phyloP scores from a whole-genome alignment of 2,329 filamentous ascomycete genomes.

The Aureobasidium pullulans region DNA sequence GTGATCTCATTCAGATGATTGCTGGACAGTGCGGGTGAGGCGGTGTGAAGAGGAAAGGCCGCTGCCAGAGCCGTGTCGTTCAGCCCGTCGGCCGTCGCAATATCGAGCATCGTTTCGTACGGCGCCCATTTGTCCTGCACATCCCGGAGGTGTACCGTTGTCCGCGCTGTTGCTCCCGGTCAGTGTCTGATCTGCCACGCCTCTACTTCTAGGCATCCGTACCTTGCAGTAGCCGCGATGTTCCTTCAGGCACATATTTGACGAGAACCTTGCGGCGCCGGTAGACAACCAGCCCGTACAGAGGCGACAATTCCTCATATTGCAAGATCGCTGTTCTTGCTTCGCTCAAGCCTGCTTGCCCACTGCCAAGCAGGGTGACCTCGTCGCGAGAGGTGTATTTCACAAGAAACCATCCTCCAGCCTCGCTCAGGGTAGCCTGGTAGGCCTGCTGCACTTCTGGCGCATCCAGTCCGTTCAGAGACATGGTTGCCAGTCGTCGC shows the following conservation, averaged over 20 bases:
- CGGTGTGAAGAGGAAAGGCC: slow-evolving; percentile 82
- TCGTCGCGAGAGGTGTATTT: slow-evolving; percentile 88
- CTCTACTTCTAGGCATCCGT: slow-evolving; percentile 26
- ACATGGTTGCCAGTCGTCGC: slow-evolving; percentile 52
- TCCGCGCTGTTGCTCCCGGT: slow-evolving; percentile 56
- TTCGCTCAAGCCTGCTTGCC: slow-evolving; percentile 76
- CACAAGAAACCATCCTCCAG: slow-evolving; percentile 94
- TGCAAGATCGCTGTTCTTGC: slow-evolving; percentile 68
- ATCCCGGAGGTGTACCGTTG: slow-evolving; percentile 61
- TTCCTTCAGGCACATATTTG: slow-evolving; percentile 86
- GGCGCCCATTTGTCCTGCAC: slow-evolving; percentile 65
- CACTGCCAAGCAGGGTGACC: slow-evolving; percentile 67
- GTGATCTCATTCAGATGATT: slow-evolving; percentile 69
- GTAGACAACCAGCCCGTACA: slow-evolving; percentile 90
- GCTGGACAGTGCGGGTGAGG: slow-evolving; percentile 78
- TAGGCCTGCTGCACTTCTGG: slow-evolving; percentile 75
- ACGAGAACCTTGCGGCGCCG: slow-evolving; percentile 82
- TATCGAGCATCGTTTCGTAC: slow-evolving; percentile 76
- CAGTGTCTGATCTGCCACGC: background rate
- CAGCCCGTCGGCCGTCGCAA: slow-evolving; percentile 67
- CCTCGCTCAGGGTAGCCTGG: slow-evolving; percentile 68
- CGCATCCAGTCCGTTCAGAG: slow-evolving; percentile 89
- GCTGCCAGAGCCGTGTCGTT: slow-evolving; percentile 82
- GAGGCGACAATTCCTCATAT: slow-evolving; percentile 76
- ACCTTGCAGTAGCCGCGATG: slow-evolving; percentile 91